Percentiles rank a stretch among this genome's conserved stretches.
Conservation (phyloP, 306 rosid genomes). For the Prunus kanzakura region DNA sequence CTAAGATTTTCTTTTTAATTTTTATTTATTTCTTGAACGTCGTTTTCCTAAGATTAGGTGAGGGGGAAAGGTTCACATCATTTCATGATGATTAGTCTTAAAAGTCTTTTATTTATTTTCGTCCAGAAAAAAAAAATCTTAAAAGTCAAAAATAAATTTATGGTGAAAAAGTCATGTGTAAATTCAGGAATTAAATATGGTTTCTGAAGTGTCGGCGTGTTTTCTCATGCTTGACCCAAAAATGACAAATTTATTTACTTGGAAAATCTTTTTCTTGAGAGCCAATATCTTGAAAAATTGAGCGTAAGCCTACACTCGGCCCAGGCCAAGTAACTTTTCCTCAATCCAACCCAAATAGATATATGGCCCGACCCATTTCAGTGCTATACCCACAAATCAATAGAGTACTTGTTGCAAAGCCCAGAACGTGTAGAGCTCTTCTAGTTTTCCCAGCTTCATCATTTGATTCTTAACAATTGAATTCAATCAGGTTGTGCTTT, state of each 20-base stretch:
- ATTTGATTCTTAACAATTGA: no score
- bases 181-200: neutral
- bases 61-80: neutral
- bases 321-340: neutral
- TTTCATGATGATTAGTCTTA: no score
- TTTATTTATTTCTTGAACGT: neutral
- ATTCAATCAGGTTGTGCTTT: no score
- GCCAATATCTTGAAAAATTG: neutral
- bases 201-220: neutral
- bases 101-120: no score
- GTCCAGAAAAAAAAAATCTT: neutral
- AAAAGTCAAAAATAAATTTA: neutral
- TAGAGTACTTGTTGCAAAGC: no score
- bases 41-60: neutral
- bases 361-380: no score
- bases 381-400: no score
- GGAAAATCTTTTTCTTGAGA: no score
- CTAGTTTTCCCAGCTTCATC: no score
- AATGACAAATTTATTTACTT: no score
- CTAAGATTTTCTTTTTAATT: neutral
- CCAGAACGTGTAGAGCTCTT: no score
- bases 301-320: neutral
- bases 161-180: neutral
- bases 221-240: neutral
- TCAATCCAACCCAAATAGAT: neutral